These are phyloP conservation scores for Xerocomellus intermedius DNA, from an alignment of 768 basidiomycete genomes.

Conservation along the genomic window DNA sequence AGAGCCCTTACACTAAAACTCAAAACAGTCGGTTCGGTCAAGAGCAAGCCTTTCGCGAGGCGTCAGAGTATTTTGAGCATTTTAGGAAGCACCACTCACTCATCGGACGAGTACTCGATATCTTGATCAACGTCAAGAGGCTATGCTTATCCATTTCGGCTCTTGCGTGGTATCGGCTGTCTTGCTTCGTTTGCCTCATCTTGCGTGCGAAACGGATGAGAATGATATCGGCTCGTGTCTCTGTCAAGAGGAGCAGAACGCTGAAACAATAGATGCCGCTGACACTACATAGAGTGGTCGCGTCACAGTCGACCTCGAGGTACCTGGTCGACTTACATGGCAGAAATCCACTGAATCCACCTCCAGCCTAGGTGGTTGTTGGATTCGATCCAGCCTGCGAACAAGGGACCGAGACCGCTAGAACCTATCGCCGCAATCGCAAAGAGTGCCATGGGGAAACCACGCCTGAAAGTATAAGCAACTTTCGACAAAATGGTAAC, in stretches of 20 bases:
- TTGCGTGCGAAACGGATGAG: constrained; percentile 62
- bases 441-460: constrained; percentile 77
- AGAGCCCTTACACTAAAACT: constrained; percentile 62
- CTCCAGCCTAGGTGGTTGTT: constrained; percentile 62
- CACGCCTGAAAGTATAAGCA: constrained; percentile 50
- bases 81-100: constrained; percentile 46
- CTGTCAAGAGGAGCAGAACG: constrained; percentile 57
- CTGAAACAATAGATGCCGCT: constrained; percentile 49
- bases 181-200: constrained; percentile 62
- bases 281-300: constrained; percentile 38
- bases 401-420: constrained; percentile 61
- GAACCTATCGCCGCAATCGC: constrained; percentile 58
- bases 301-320: background rate
- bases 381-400: constrained; percentile 67
- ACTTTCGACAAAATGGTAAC: background rate
- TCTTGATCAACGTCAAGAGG: constrained; percentile 58
- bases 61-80: background rate
- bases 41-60: constrained; percentile 18
- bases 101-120: constrained; percentile 70
- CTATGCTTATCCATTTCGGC: constrained; percentile 62
- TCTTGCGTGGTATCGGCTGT: constrained; percentile 58
- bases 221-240: constrained; percentile 73
- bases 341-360: constrained; percentile 83
- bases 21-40: constrained; percentile 64
- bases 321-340: constrained; percentile 44